Evolutionary conservation across 164 flowering plant genomes (phyloP).

Genomic region (Platanus orientalis): DNA sequence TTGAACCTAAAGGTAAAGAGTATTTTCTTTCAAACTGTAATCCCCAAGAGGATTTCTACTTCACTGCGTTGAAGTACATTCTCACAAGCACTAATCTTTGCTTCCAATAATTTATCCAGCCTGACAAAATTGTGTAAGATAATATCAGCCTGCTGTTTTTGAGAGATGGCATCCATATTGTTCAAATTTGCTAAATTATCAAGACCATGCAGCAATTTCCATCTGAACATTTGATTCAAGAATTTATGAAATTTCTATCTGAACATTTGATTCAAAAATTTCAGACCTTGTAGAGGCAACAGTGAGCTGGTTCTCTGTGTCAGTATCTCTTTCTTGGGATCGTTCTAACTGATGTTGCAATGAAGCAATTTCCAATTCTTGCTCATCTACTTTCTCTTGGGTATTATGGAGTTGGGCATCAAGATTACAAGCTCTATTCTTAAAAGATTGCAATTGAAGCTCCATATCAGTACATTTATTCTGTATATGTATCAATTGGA

Average conservation of each 20-base stretch:
- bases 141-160: constrained; percentile 24
- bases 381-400: constrained; percentile 22
- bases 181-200: constrained; percentile 14
- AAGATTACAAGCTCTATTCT: constrained; percentile 32
- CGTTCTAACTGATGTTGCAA: constrained; percentile 26
- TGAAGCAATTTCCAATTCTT: constrained; percentile 21
- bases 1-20: constrained; percentile 16
- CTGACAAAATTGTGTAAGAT: constrained; percentile 24
- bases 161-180: constrained; percentile 13
- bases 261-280: constrained; percentile 14
- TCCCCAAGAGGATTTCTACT: constrained; percentile 20
- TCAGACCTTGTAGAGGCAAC: constrained; percentile 7
- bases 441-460: constrained; percentile 32
- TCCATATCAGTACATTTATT: constrained; percentile 37
- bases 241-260: constrained; percentile 16
- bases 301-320: constrained; percentile 9
- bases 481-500: constrained; percentile 24
- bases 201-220: constrained; percentile 10
- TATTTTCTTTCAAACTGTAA: constrained; percentile 14
- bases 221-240: constrained; percentile 30
- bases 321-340: constrained; percentile 21
- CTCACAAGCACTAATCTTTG: constrained; percentile 26
- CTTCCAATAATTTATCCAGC: constrained; percentile 36
- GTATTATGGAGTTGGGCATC: constrained; percentile 28
- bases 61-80: constrained; percentile 18